Base-by-base conservation (phyloP, 2,329 filamentous ascomycete genomes). In the Diaporthe nobilis region DNA sequence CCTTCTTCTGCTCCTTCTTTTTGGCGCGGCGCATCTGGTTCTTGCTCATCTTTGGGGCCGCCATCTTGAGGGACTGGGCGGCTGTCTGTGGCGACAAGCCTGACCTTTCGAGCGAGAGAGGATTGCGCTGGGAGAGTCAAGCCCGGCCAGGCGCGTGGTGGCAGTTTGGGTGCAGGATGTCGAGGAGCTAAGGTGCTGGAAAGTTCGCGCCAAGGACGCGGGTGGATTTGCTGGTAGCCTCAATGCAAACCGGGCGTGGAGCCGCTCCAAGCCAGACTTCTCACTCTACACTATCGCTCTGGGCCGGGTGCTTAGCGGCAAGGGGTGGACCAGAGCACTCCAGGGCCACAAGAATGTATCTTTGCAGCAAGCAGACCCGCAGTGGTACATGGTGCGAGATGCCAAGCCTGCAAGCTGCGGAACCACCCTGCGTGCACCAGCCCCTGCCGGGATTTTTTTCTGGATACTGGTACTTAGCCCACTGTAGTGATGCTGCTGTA, bases 1-100 rank as follows among this genome's bases (percentile, higher is more conserved):
- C 85, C 81, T 92, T 92, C 87, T 97, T 97, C 83, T 95, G 92
- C 81, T 95, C 94, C 92, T 98, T 98, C 91, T 97, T 98, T 88
- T 96, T 96, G 67, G 95, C 94, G 84, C 96, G 92, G 84, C 95
- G 92, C 88, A 96, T 93, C 86, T 98, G 95, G 86, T 98, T 98
- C 88, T 98, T 98, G 84, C 94, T 95, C 88, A 94, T 92, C 87
- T 96, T 97, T 79, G 89, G 85, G 79, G 87, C 84, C 81, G 90
- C 91, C 91, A 93, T 93, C 82, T 84, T 87, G 85, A 71, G 63
- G 63, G 55, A 22, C 12, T 22, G 22, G 15, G 31, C 42, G 34
- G 34, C 65, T 25, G 65, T 53, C 47, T 53, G n/a, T 53, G 65
- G 65, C 65, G 47, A 53, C 47, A 15, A 68, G 65, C 65, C 65